Evolutionary conservation across 805 yeast species (phyloP).

Genomic region (Yamadazyma olivae): DNA sequence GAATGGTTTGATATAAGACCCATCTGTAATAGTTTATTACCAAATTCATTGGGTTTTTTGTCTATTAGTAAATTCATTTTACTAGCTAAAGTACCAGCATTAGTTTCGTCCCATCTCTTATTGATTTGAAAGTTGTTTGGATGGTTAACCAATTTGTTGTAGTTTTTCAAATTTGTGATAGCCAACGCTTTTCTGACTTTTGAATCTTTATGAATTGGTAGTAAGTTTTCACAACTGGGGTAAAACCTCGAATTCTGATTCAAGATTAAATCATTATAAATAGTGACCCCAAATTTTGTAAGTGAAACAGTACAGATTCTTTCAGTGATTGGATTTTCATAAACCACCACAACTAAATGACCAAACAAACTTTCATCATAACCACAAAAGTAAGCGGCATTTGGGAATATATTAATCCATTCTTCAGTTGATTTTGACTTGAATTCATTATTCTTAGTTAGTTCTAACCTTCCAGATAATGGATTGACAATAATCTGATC

Average conservation of each 20-base stretch:
- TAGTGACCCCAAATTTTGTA: constrained; percentile 65
- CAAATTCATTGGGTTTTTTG: constrained; percentile 54
- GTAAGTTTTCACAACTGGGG: constrained; percentile 74
- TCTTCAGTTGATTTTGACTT: constrained; percentile 12
- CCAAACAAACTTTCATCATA: constrained; percentile 51
- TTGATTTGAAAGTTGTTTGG: constrained; percentile 39
- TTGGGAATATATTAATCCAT: constrained; percentile 42
- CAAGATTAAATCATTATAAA: constrained; percentile 56
- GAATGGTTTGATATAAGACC: constrained; percentile 55
- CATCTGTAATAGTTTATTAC: constrained; percentile 49
- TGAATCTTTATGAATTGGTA: constrained; percentile 44
- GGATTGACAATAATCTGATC: constrained; percentile 18
- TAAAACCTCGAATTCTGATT: constrained; percentile 63
- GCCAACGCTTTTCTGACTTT: constrained; percentile 76
- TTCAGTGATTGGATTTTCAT: constrained; percentile 42
- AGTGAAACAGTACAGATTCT: constrained; percentile 54
- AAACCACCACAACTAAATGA: constrained; percentile 47
- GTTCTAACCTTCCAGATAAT: constrained; percentile 23
- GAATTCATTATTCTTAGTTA: constrained; percentile 9
- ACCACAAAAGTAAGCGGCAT: constrained; percentile 54
- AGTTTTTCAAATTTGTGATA: constrained; percentile 65
- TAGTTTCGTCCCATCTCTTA: constrained; percentile 64
- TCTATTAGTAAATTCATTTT: constrained; percentile 53
- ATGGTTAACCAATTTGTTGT: constrained; percentile 49
- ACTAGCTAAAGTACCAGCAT: constrained; percentile 79